Evolutionary conservation across 495 filamentous ascomycete genomes (phyloP), one percentile per base, ranked within the genome.

Genomic region (Chlorociboria aeruginascens): DNA sequence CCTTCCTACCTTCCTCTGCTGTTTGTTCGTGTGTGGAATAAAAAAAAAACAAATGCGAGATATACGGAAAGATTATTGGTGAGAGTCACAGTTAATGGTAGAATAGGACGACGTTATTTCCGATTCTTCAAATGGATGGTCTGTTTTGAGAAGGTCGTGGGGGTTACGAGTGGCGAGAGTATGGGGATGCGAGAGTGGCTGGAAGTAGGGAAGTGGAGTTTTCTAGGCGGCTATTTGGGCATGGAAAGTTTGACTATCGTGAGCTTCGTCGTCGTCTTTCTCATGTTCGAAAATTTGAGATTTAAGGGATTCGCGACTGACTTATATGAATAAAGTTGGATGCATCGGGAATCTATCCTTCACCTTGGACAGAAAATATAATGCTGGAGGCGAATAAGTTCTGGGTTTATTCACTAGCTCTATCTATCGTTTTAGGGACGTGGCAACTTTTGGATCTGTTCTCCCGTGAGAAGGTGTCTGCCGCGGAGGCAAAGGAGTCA

Each of bases 91-190:
- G 50, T 43, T 52, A 35, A 61, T 60, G 32, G 45, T 12, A 54
- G 50, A 3, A 49, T 66, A 59, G 72, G 69, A 8, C 63, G 81
- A 20, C 68, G 78, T 7, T 80, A 67, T 61, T 70, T 85, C 59
- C 70, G 81, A 20, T 64, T 80, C 47, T 82, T 81, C 53, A 71
- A 74, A 31, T 82, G 79, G 59, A 62, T 83, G 4, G 78, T 77
- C 10, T 66, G 63, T n/a, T 82, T 85, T 54, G 41, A 63, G 32
- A 61, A 63, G 6, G 77, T 74, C 1, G 69, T 63, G 34, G 28
- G 40, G 6, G 7, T 9, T 13, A 40, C 46, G 14, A 32, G 9
- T 25, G 20, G 41, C 28, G n/a, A 40, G n/a, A 39, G 17, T 14
- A 25, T 28, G 20, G 47, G 42, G 36, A 17, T 9, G 36, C 17